Base-by-base conservation (phyloP, 2,329 filamentous ascomycete genomes). In the Fusarium austroafricanum region DNA sequence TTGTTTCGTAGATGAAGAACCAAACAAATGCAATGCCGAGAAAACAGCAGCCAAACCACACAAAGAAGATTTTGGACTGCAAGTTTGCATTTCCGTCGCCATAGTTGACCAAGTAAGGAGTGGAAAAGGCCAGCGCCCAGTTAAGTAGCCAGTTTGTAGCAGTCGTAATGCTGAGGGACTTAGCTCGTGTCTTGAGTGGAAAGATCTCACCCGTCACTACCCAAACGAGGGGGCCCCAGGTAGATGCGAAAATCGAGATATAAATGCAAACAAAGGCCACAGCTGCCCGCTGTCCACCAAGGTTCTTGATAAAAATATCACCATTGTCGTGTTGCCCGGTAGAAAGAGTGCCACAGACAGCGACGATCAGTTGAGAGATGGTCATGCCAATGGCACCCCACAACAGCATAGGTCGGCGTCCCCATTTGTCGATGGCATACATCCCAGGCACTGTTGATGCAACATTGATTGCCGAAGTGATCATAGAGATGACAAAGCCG, bases 1-100 rank as follows among this genome's bases (percentile, higher is more conserved):
- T 96, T 61, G 93, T 97, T 83, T 96, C 93, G 76, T 95, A 95
- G 75, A 97, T 89, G 80, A 89, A 88, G 77, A 91, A 90, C 76
- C 87, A 92, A 17, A 92, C 90, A 75, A 93, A 93, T 17, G 88
- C 81, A 65, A 92, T 90, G 77, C 89, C 90, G 53, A 90, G 65
- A 76, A 92, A 89, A 81, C 90, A 93, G 73, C 85, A 86, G 9
- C 79, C 89, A 65, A 91, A 90, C 91, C 91, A 94, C 76, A 93
- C 84, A 79, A 92, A 93, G 84, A 93, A 93, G 75, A 93, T 90
- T 79, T 91, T 92, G 67, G 87, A 86, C 74, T 89, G 87, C 26
- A 95, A 82, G 75, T 94, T 91, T 69, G 90, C 91, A 65, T 91
- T 90, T 40, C 90, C 90, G 0, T 83, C 71, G 12, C 92, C 90